Evolutionary conservation across 2,329 filamentous ascomycete species (phyloP).

Genomic region (Epichloe glyceriae): DNA sequence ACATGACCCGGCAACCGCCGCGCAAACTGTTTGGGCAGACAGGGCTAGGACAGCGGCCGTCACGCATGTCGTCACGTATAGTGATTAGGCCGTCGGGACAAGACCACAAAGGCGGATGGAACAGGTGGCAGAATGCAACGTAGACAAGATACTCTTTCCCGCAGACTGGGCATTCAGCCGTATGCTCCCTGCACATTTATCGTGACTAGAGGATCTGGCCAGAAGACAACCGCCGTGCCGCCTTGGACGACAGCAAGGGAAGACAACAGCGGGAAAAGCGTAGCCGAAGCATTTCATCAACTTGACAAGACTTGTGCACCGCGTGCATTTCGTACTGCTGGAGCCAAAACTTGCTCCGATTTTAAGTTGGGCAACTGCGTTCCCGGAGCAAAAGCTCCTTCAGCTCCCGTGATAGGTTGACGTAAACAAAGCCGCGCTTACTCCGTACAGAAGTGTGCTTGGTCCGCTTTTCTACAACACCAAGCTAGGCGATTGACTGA

Average conservation of each 20-base stretch:
- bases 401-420: slow-evolving; percentile 4
- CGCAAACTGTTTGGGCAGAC: slow-evolving; percentile 45
- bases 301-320: slow-evolving; percentile 3
- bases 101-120: slow-evolving; percentile 32
- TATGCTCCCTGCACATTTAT: slow-evolving; percentile 50
- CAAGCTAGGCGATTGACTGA: neutral
- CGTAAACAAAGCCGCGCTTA: slow-evolving; percentile 1
- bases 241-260: neutral
- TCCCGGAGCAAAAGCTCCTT: slow-evolving; percentile 8
- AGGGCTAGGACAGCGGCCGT: slow-evolving; percentile 43
- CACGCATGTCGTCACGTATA: slow-evolving; percentile 32
- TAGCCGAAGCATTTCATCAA: slow-evolving; percentile 2
- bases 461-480: slow-evolving; percentile 9
- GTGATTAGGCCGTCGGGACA: slow-evolving; percentile 33
- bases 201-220: slow-evolving; percentile 12
- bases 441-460: neutral
- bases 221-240: neutral
- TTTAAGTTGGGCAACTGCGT: neutral
- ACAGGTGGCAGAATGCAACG: slow-evolving; percentile 41
- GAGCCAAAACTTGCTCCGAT: slow-evolving; percentile 3
- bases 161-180: slow-evolving; percentile 44
- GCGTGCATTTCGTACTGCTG: slow-evolving; percentile 3
- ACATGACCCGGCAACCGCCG: slow-evolving; percentile 43
- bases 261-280: neutral
- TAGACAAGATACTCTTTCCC: slow-evolving; percentile 46